Conservation (phyloP, 2,329 filamentous ascomycete species). For the Rutstroemia sp. region DNA sequence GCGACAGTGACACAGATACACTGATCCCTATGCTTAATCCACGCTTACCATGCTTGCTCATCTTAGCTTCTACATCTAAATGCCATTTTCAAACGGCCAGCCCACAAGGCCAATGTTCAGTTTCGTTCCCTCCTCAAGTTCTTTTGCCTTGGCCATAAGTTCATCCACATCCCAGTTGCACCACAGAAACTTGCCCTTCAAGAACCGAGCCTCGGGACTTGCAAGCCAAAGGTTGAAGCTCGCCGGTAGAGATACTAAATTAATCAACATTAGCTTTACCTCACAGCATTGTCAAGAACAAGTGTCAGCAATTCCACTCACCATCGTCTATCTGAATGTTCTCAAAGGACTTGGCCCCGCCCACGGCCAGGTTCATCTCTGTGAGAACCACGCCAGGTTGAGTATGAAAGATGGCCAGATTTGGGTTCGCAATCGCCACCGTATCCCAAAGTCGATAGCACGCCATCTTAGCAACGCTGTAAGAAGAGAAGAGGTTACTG, state of each 20-base stretch:
- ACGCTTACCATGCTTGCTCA: too few species aligned
- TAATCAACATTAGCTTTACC: slow-evolving; percentile 14
- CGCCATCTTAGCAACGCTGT: background rate
- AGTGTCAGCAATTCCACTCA: slow-evolving; percentile 16
- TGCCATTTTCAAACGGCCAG: slow-evolving; percentile 10
- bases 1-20: too few species aligned
- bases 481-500: background rate
- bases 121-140: slow-evolving; percentile 12
- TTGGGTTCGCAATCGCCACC: slow-evolving; percentile 17
- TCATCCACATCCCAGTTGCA: slow-evolving; percentile 46
- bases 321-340: slow-evolving; percentile 23
- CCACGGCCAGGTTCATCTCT: slow-evolving; percentile 25
- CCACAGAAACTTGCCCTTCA: slow-evolving; percentile 41
- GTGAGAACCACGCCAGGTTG: slow-evolving; percentile 30
- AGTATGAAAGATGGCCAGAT: slow-evolving; percentile 29
- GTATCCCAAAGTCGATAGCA: background rate
- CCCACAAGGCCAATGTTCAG: slow-evolving; percentile 17
- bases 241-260: slow-evolving; percentile 18
- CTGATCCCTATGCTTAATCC: too few species aligned
- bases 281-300: background rate
- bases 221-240: slow-evolving; percentile 22
- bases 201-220: slow-evolving; percentile 37
- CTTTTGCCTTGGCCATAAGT: slow-evolving; percentile 33
- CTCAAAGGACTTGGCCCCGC: slow-evolving; percentile 18
- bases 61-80: background rate